phyloP scores from a whole-genome alignment of 2,329 filamentous ascomycete species.

The Tolypocladium inflatum region DNA sequence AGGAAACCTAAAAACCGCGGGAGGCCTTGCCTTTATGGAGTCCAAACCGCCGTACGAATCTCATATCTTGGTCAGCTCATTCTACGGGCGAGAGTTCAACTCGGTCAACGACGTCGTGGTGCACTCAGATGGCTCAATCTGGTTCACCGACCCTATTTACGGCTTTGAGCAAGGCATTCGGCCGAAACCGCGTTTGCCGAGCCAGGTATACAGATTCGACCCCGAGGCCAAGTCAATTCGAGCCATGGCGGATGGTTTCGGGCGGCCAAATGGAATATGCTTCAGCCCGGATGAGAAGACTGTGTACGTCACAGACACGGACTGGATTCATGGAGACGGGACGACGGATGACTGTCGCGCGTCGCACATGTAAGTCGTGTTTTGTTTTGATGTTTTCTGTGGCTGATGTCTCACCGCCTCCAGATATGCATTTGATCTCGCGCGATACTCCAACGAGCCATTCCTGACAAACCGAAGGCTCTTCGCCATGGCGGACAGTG shows the following conservation, averaged over 20 bases:
- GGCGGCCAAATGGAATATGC: conserved; percentile 33
- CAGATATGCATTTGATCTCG: conserved; percentile 26
- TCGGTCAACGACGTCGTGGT: conserved; percentile 39
- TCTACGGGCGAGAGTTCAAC: conserved; percentile 35
- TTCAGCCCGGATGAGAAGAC: conserved; percentile 35
- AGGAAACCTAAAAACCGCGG: conserved; percentile 14
- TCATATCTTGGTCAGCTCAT: conserved; percentile 24
- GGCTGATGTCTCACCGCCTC: not conserved
- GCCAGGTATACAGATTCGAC: conserved; percentile 38
- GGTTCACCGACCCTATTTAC: conserved; percentile 42
- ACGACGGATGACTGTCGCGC: conserved; percentile 14
- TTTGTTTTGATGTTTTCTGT: not conserved
- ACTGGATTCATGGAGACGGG: conserved; percentile 22
- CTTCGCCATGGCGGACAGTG: conserved; percentile 38
- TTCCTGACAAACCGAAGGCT: conserved; percentile 37
- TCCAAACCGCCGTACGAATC: conserved; percentile 18
- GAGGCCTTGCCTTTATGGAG: conserved; percentile 24
- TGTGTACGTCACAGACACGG: conserved; percentile 36
- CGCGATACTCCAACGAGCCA: conserved; percentile 15
- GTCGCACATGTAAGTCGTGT: conserved; percentile 16
- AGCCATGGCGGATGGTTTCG: conserved; percentile 37
- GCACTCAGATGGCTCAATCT: conserved; percentile 30
- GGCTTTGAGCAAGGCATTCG: conserved; percentile 37
- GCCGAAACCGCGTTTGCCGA: conserved; percentile 30
- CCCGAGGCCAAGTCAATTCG: conserved; percentile 25